These are phyloP conservation scores for Macrolepiota dolichaula DNA, from an alignment of 768 basidiomycete genomes.

Conservation along the genomic window DNA sequence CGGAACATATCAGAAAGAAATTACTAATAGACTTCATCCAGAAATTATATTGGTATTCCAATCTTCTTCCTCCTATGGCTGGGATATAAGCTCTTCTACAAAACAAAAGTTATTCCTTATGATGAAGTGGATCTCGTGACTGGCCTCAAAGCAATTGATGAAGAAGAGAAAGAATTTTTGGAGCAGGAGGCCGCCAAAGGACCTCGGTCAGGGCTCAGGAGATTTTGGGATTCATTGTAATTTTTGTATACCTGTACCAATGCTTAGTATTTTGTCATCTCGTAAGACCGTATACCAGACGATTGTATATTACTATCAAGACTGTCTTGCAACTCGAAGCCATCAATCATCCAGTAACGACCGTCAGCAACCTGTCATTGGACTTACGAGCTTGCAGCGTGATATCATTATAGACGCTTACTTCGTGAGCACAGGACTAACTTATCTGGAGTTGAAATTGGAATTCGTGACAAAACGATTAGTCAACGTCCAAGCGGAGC, in stretches of 20 bases:
- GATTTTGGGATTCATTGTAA: conserved; percentile 39
- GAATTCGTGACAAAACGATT: background rate
- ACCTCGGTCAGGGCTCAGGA: conserved; percentile 25
- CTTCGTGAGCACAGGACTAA: background rate
- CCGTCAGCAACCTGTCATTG: background rate
- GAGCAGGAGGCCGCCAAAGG: conserved; percentile 39
- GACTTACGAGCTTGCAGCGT: background rate
- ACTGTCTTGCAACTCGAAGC: too few species aligned
- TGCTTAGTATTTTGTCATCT: background rate
- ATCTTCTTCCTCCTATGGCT: conserved; percentile 37
- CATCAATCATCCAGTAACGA: too few species aligned
- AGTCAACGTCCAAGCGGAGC: background rate
- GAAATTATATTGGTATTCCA: conserved; percentile 43
- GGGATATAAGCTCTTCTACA: conserved; percentile 36
- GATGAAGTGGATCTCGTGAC: conserved; percentile 58
- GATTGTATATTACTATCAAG: too few species aligned
- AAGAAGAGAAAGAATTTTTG: conserved; percentile 54
- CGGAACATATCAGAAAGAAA: background rate
- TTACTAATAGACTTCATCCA: conserved; percentile 17
- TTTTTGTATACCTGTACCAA: background rate
- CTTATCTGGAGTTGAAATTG: background rate
- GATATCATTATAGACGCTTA: background rate
- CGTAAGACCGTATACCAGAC: background rate
- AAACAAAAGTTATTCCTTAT: conserved; percentile 35
- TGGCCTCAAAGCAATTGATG: conserved; percentile 57